Conservation (phyloP, 164 flowering plant species). For the Stephania yunnanensis region DNA sequence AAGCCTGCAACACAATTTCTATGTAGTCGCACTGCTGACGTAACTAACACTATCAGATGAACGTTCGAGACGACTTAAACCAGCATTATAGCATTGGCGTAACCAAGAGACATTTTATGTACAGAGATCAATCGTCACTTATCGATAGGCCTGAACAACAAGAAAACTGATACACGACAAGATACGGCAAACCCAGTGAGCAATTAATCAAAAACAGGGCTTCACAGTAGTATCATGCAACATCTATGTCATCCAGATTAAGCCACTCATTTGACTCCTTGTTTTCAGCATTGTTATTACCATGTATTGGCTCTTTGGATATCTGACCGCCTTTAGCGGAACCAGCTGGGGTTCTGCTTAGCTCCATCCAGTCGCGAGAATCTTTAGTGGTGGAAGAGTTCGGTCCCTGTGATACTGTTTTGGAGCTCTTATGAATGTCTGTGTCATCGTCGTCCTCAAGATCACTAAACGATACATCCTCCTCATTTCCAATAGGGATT, state of each 20-base stretch:
- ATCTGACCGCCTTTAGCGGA: slow-evolving; percentile 27
- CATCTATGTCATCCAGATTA: slow-evolving; percentile 59
- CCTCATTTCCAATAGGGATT: slow-evolving; percentile 48
- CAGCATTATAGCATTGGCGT: too few species aligned
- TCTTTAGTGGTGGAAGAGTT: slow-evolving; percentile 51
- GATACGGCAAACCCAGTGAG: not conserved
- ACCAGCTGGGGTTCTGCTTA: slow-evolving; percentile 42
- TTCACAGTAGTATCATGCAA: slow-evolving; percentile 16
- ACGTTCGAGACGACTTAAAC: too few species aligned
- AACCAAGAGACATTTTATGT: not conserved
- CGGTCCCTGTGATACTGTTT: slow-evolving; percentile 36
- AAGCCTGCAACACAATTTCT: too few species aligned
- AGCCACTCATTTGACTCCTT: slow-evolving; percentile 79
- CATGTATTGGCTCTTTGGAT: slow-evolving; percentile 19
- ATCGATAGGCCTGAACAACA: not conserved
- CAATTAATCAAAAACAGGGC: not conserved
- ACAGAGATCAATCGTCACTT: not conserved
- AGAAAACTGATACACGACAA: not conserved
- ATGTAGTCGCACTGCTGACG: too few species aligned
- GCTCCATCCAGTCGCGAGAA: slow-evolving; percentile 69
- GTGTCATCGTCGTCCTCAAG: slow-evolving; percentile 74
- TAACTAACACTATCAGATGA: too few species aligned
- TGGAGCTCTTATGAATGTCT: slow-evolving; percentile 29
- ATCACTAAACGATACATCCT: slow-evolving; percentile 93
- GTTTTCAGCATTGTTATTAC: slow-evolving; percentile 19